Evolutionary conservation across 306 rosid species (phyloP), one percentile per base, ranked within the genome.

Genomic region (Vigna reflexopilosa): DNA sequence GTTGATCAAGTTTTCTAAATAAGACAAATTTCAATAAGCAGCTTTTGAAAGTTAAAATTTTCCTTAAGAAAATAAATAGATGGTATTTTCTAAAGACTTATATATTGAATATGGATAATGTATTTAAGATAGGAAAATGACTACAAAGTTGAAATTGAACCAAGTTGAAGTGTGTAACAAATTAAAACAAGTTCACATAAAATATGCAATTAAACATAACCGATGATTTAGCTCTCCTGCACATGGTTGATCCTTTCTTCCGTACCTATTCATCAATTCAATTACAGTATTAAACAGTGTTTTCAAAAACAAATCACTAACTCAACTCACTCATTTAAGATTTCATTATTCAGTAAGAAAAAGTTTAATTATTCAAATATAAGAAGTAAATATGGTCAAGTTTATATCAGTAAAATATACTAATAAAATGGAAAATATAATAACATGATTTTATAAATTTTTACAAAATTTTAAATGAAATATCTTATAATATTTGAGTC

Each of bases 191-290:
- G 73, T 76, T 51, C 74, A 77, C n/a, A 14, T 55, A 76, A 22
- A 45, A 59, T 59, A 57, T 48, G 64, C 58, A 28, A 49, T 48
- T 69, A 74, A 63, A 32, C 49, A 63, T 44, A 20, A 38, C 38
- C 47, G 19, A 64, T 30, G 50, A 77, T 76, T 58, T 71, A 63
- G 78, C 56, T 70, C 34, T 65, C 34, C 2, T 3, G 68, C 82
- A 54, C 58, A 76, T 77, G 82, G 64, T 72, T 77, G 72, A 77
- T 76, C 65, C 56, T 34, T 77, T 26, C 36, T 59, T 56, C 16
- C 20, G 17, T 24, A 47, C 58, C 17, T 65, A 50, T 70, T 77
- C 70, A 32, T 20, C 61, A 63, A 36, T 76, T 34, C 8, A 63
- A 3, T 15, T 50, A 44, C 36, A 62, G n/a, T 67, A 20, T 42